phyloP scores from a whole-genome alignment of 371 early-diverging fungal genomes.

The Rhizomucor miehei region DNA sequence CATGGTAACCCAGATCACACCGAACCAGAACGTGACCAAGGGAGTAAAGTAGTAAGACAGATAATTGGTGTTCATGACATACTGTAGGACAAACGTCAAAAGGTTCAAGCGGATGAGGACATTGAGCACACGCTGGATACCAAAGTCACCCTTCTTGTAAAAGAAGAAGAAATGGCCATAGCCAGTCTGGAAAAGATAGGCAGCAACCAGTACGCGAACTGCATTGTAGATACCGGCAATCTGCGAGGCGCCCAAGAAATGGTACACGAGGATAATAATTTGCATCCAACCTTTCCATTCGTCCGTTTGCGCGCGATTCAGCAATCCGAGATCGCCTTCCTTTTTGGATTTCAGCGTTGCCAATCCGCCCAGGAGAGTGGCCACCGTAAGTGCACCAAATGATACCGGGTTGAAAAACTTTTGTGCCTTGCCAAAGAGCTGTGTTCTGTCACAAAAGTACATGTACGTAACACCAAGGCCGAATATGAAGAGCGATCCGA shows the following conservation, averaged over 20 bases:
- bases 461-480: conserved; percentile 51
- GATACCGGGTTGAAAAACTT: conserved; percentile 48
- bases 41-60: conserved; percentile 78
- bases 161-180: conserved; percentile 74
- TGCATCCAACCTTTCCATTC: conserved; percentile 93
- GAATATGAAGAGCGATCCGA: conserved; percentile 13
- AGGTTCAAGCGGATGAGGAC: conserved; percentile 70
- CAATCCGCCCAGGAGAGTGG: conserved; percentile 43
- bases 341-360: conserved; percentile 41
- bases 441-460: conserved; percentile 66
- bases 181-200: conserved; percentile 81
- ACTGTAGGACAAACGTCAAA: conserved; percentile 61
- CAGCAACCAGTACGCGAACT: conserved; percentile 69
- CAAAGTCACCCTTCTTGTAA: conserved; percentile 66
- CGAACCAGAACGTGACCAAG: conserved; percentile 69
- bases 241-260: conserved; percentile 65
- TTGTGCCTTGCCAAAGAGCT: conserved; percentile 63
- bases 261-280: conserved; percentile 71
- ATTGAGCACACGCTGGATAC: conserved; percentile 54
- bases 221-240: conserved; percentile 66
- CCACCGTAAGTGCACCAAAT: conserved; percentile 40
- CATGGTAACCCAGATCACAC: conserved; percentile 67
- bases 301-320: conserved; percentile 73
- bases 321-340: conserved; percentile 52
- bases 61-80: conserved; percentile 65